Conservation (phyloP, 2,329 filamentous ascomycete species). For the Penicillium brevicompactum region DNA sequence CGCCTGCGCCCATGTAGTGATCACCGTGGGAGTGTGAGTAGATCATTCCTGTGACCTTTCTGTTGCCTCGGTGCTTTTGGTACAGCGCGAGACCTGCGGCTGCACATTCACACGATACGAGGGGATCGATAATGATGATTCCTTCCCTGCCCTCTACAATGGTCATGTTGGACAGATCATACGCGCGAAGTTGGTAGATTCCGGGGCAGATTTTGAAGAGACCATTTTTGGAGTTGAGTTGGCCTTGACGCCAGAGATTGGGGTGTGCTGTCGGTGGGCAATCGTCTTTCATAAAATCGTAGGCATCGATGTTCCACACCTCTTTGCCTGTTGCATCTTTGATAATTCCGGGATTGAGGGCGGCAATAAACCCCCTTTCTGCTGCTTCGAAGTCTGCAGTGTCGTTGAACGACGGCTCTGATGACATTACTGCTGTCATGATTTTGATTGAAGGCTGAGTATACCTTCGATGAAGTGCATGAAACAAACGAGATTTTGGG, state of each 20-base stretch:
- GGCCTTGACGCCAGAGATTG: slow-evolving; percentile 40
- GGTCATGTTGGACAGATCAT: slow-evolving; percentile 48
- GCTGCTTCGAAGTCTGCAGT: slow-evolving; percentile 7
- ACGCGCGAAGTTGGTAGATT: slow-evolving; percentile 46
- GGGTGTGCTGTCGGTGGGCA: slow-evolving; percentile 32
- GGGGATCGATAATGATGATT: slow-evolving; percentile 44
- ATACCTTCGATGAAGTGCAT: not conserved
- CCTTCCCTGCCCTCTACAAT: slow-evolving; percentile 40
- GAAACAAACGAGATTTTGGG: not conserved
- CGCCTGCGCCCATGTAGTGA: slow-evolving; percentile 38
- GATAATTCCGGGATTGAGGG: slow-evolving; percentile 21
- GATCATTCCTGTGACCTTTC: slow-evolving; percentile 38
- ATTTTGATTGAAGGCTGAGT: not conserved
- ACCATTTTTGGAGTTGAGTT: slow-evolving; percentile 34
- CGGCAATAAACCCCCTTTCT: slow-evolving; percentile 21
- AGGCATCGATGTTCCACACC: slow-evolving; percentile 36
- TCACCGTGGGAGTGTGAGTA: slow-evolving; percentile 48
- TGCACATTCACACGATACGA: slow-evolving; percentile 41
- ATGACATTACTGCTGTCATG: not conserved
- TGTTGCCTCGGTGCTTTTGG: slow-evolving; percentile 18
- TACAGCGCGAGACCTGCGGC: slow-evolving; percentile 40
- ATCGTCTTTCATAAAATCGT: slow-evolving; percentile 31
- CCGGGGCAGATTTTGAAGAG: slow-evolving; percentile 38
- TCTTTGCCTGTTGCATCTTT: slow-evolving; percentile 26
- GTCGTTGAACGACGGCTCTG: slow-evolving; percentile 1